Conservation (phyloP, 345 rosid species). For the Excoecaria cochinchinensis region DNA sequence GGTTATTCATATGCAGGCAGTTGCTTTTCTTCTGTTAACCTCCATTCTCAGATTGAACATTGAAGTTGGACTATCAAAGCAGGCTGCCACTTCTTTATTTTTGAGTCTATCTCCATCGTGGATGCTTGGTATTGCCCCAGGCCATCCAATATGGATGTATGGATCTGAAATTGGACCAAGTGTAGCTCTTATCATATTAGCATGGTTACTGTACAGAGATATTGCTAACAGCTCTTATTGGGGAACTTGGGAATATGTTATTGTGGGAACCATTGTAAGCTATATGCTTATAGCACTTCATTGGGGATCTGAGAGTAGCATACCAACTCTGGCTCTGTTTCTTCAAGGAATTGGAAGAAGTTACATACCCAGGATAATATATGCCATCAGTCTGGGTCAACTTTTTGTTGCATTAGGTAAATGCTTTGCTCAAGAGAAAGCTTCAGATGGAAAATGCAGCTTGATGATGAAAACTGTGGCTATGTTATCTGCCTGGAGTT, state of each 20-base stretch:
- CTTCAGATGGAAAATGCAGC: slow-evolving; percentile 21
- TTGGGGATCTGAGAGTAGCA: slow-evolving; percentile 64
- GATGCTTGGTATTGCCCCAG: slow-evolving; percentile 58
- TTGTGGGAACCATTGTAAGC: slow-evolving; percentile 50
- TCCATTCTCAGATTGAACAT: slow-evolving; percentile 66
- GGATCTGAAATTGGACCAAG: slow-evolving; percentile 55
- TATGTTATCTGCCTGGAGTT: slow-evolving; percentile 70
- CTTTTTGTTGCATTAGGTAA: slow-evolving; percentile 45
- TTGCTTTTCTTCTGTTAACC: slow-evolving; percentile 57
- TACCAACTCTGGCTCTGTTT: slow-evolving; percentile 32
- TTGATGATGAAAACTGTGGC: slow-evolving; percentile 44
- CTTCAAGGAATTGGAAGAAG: slow-evolving; percentile 44
- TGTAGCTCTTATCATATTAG: slow-evolving; percentile 45
- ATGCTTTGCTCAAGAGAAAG: slow-evolving; percentile 27
- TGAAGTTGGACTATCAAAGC: slow-evolving; percentile 85
- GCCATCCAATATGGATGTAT: slow-evolving; percentile 50
- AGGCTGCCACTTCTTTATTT: slow-evolving; percentile 86
- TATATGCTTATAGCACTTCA: slow-evolving; percentile 69
- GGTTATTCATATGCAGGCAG: slow-evolving; percentile 50
- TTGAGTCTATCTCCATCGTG: slow-evolving; percentile 69
- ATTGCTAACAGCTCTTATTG: slow-evolving; percentile 24
- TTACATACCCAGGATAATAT: slow-evolving; percentile 56
- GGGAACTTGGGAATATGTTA: slow-evolving; percentile 48
- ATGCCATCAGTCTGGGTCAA: slow-evolving; percentile 56
- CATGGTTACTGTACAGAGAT: slow-evolving; percentile 41